These are phyloP conservation scores for Carex parvula DNA, from an alignment of 176 grass and related monocot genomes.

Conservation along the genomic window DNA sequence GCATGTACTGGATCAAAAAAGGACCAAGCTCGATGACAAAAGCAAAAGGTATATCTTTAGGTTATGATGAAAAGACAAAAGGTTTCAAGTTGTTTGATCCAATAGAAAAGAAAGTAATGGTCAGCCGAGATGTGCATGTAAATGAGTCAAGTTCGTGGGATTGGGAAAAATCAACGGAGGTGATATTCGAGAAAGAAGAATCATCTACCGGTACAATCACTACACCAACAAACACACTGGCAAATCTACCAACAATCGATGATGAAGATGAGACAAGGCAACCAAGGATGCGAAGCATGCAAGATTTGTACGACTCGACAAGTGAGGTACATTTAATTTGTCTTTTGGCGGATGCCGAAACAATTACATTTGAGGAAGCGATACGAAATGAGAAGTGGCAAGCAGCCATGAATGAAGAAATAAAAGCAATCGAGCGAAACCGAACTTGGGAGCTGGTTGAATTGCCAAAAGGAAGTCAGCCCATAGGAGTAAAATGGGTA, in stretches of 20 bases:
- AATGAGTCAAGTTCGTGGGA: no score
- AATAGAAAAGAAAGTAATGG: background rate
- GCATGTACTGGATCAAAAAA: no score
- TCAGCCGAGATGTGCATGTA: background rate
- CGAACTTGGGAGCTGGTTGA: background rate
- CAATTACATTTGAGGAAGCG: no score
- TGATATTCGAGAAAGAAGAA: no score
- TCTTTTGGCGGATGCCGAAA: background rate
- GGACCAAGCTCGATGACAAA: background rate
- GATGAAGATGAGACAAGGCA: background rate
- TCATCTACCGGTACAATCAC: background rate
- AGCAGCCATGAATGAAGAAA: no score
- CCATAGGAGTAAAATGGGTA: background rate
- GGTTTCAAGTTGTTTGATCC: constrained; percentile 4
- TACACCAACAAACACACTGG: background rate
- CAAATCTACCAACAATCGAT: background rate
- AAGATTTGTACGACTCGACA: background rate
- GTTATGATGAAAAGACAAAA: background rate
- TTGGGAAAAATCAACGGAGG: no score
- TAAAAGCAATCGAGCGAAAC: no score
- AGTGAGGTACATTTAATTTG: background rate
- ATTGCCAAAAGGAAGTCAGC: background rate
- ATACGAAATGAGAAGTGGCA: no score
- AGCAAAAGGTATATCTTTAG: background rate
- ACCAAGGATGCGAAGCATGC: no score